Evolutionary conservation across 2,329 filamentous ascomycete species (phyloP), one percentile per base, ranked within the genome.

Genomic region (Didymella keratinophila): DNA sequence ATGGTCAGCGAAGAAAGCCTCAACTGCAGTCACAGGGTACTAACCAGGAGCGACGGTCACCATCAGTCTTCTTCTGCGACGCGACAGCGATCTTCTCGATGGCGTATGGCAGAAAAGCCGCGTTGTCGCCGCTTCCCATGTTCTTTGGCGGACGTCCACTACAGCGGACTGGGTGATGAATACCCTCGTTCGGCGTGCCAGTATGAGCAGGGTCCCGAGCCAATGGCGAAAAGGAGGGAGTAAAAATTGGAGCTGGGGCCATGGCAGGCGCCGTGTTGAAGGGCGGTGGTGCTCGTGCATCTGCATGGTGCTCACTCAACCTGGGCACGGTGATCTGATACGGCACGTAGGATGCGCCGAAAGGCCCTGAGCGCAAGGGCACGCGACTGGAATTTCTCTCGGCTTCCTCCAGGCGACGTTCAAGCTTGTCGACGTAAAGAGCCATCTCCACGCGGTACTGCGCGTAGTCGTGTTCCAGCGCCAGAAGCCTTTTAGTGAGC

Each of bases 1-100:
- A 12, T 4, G n/a, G 20, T 57, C 21, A 52, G 44, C 14, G 7
- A 34, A 36, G 12, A 43, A 9, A 6, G 9, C 14, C 10, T 8
- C 2, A 8, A 10, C 4, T 43, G 21, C 11, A 41, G 6, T 4
- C 6, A 1, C 3, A 49, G 12, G 9, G 2, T 6, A 32, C 16
- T 5, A 44, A 53, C 44, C 55, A 52, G 23, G 27, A 37, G 37
- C 21, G 36, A 11, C 14, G 36, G 25, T 39, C 55, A n/a, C 21
- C 10, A 9, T 10, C 11, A 10, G 9, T 16, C 43, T 44, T 58
- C 43, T 27, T 43, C 36, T 57, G 48, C 11, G 4, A 27, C 12
- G 21, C 28, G 10, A 21, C 21, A 36, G 48, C 36, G 14, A 57
- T 52, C 12, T 14, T 41, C 43, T 58, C 48, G 21, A 52, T 20